phyloP scores from a whole-genome alignment of 106 monocot species.

The Triglochin maritima region DNA sequence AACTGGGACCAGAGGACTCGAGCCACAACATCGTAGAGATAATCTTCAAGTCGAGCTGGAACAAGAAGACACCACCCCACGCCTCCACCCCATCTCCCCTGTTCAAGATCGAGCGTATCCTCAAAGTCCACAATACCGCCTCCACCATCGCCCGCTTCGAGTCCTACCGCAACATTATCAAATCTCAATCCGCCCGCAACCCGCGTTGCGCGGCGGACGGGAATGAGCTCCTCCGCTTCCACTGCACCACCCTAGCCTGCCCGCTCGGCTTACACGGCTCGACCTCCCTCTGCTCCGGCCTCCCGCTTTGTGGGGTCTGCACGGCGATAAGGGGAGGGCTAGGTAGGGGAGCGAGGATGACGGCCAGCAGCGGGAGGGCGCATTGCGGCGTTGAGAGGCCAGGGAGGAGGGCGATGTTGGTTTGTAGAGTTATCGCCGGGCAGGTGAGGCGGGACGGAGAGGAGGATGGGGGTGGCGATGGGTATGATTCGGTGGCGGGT shows the following conservation, averaged over 20 bases:
- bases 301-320: constrained; percentile 52
- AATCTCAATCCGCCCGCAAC: constrained; percentile 12
- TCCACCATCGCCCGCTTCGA: constrained; percentile 74
- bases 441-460: constrained; percentile 25
- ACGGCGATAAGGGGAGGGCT: constrained; percentile 34
- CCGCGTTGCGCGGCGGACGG: constrained; percentile 91
- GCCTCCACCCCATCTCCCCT: background rate
- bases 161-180: constrained; percentile 58
- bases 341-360: constrained; percentile 24
- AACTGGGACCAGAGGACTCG: constrained; percentile 79
- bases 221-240: constrained; percentile 96
- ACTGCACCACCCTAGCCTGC: constrained; percentile 57
- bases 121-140: constrained; percentile 42
- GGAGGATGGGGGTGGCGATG: background rate
- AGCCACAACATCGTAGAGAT: constrained; percentile 87
- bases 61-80: constrained; percentile 17
- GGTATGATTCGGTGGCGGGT: constrained; percentile 42
- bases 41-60: constrained; percentile 95
- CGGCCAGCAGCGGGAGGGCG: constrained; percentile 80
- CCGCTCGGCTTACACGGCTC: constrained; percentile 48
- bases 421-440: constrained; percentile 91
- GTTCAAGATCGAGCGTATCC: constrained; percentile 7
- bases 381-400: constrained; percentile 17
- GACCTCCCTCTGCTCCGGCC: constrained; percentile 43
- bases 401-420: constrained; percentile 54